Base-by-base conservation (phyloP, 2,329 filamentous ascomycete genomes). In the Ophiostoma novo-ulmi region DNA sequence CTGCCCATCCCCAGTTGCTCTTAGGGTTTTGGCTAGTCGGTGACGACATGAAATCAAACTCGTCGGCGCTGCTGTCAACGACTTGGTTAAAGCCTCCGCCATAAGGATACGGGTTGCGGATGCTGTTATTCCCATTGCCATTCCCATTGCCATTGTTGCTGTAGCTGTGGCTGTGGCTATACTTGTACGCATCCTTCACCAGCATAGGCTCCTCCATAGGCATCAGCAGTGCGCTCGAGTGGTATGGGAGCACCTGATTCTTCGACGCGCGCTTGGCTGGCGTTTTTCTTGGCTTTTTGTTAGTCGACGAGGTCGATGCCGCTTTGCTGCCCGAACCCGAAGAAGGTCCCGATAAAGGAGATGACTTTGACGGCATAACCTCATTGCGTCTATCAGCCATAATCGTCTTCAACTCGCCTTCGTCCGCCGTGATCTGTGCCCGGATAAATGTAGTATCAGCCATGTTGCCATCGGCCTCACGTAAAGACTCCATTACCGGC, bases 361-460 rank as follows among this genome's bases (percentile, higher is more conserved):
- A 44, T 0, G 66, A 13, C 31, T 39, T 58, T 69, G n/a, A 36
- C 61, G 70, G 68, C 26, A 74, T 70, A 38, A 75, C 74, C 48
- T 74, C 66, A 75, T 83, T 85, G 71, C 80, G 84, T 70, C 84
- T 78, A 0, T 89, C 85, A 73, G 87, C 90, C 74, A 96, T 79
- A 58, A 97, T 89, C 0, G 90, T 85, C 14, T 84, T 84, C 1
- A 98, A 82, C 77, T 97, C 94, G 38, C 86, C 81, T 61, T 96
- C 91, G 70, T 88, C 84, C 44, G 83, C 86, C 6, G 88, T 87
- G 75, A 97, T 95, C 79, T 99, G 95, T 0, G 95, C 94, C 75
- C 87, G 89, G 68, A 98, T 85, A 77, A 95, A 95, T 10, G 84
- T 80, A 4, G 88, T 76, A 31, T 71, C 83, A 39, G 80, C 80